Evolutionary conservation across 1,284 basidiomycete genomes (phyloP).

Genomic region (Fomitopsis schrenkii): DNA sequence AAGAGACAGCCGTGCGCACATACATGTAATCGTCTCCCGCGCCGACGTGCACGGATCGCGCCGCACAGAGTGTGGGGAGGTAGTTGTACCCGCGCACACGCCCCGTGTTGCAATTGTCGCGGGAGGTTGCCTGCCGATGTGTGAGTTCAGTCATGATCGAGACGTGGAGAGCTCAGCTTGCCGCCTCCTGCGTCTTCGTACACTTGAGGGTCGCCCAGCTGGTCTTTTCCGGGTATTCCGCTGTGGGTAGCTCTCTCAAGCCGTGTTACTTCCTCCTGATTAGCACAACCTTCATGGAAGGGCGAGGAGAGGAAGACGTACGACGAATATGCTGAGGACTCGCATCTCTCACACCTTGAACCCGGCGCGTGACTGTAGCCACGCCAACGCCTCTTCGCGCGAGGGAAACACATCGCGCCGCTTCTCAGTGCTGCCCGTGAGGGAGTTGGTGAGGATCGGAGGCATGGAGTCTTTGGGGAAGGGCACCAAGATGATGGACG

Average conservation of each 20-base stretch:
- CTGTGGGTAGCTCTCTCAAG: slow-evolving; percentile 40
- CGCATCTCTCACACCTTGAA: slow-evolving; percentile 49
- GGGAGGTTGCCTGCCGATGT: slow-evolving; percentile 40
- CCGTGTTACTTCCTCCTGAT: slow-evolving; percentile 36
- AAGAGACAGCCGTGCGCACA: slow-evolving; percentile 7
- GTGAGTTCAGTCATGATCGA: not conserved
- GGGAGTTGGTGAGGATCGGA: slow-evolving; percentile 12
- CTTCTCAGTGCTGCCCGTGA: slow-evolving; percentile 30
- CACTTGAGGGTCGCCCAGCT: slow-evolving; percentile 50
- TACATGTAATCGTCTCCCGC: slow-evolving; percentile 43
- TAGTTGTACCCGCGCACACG: slow-evolving; percentile 33
- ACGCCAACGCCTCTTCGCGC: slow-evolving; percentile 40
- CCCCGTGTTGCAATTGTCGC: slow-evolving; percentile 30
- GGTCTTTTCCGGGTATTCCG: slow-evolving; percentile 38
- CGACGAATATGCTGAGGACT: slow-evolving; percentile 40
- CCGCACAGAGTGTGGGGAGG: slow-evolving; percentile 32
- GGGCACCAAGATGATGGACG: too few species aligned
- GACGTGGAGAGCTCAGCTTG: slow-evolving; percentile 7
- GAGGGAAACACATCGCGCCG: slow-evolving; percentile 49
- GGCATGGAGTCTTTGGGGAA: slow-evolving; percentile 19
- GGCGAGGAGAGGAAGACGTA: slow-evolving; percentile 16
- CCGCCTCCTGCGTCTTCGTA: slow-evolving; percentile 38
- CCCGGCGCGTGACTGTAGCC: slow-evolving; percentile 32
- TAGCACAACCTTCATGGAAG: not conserved
- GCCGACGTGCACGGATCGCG: slow-evolving; percentile 44